Base-by-base conservation (phyloP, 768 basidiomycete species). In the Cantharellus anzutake region DNA sequence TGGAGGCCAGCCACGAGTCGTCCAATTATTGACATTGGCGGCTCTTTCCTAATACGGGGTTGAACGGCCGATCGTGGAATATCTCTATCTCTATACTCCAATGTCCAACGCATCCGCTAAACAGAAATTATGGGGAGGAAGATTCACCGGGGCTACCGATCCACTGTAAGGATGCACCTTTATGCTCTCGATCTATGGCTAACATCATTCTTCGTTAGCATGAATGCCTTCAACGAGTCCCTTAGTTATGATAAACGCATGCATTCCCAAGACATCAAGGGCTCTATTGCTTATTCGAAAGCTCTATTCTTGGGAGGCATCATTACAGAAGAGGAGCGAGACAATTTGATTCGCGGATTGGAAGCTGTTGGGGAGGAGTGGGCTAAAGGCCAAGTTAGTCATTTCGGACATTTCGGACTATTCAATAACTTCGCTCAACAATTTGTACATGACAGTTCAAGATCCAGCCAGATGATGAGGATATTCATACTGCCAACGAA, bases 401-500 rank as follows among this genome's bases (percentile, higher is more conserved):
- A 35, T 56, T 48, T 60, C 16, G 4, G 40, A 40, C 41, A 53
- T 44, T 14, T 40, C 39, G 14, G 5, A 5, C 5, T 41, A 5
- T 39, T 11, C 14, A 5, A 59, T 56, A 3, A 40, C 57, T 5
- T 16, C 42, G 20, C 37, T 35, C 16, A 16, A 4, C 56, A 20
- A n/a, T 14, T 14, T 48, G 42, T 11, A 29, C 11, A 42, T 42
- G 16, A 11, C 66, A 93, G 86, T 99, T 99, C 68, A 68, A 73
- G 60, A 71, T 81, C 39, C 75, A 83, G 62, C 74, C 80, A n/a
- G 91, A 94, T 65, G 96, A 99, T 66, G 96, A 99, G 67, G 96
- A 99, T 67, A 98, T 99, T 61, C 94, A 98, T 70, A 99, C 96
- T 7, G 96, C 96, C 59, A 99, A 98, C 67, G 96, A 99, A 69